Evolutionary conservation across 2,329 filamentous ascomycete species (phyloP), one percentile per base, ranked within the genome.

Genomic region (Colletotrichum sp.): DNA sequence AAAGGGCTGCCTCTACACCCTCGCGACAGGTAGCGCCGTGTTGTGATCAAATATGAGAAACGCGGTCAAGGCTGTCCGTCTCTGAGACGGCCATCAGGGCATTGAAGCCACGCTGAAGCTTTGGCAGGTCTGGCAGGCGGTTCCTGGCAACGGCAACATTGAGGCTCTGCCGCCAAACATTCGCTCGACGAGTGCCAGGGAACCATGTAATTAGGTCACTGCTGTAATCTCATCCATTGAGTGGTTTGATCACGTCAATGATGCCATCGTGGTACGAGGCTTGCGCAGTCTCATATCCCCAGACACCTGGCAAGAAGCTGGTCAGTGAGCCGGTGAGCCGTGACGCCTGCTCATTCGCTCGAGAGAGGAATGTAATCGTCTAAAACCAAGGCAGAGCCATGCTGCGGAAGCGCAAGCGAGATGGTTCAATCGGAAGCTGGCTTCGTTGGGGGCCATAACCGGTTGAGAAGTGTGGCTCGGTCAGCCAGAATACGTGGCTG

Each of bases 381-480:
- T 28, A 61, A 52, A 72, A 75, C 9, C 68, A 75, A 75, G 68
- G 68, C 72, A 72, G 61, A 25, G 36, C 61, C 28, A 36, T 28
- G 30, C 60, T 32, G 52, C 48, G 19, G 36, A 61, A 67, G n/a
- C 30, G 28, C 52, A 74, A 72, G 68, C 68, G 61, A 71, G 48
- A 67, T 65, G 12, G 67, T 36, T 64, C 57, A n/a, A 59, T 27
- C 6, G n/a, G 67, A 44, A 25, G 39, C 70, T 60, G 22, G 22
- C 22, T 66, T 30, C 28, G 32, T 57, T 63, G 65, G 39, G 27
- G 39, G 57, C 12, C 63, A n/a, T n/a, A 22, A 27, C 12, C 71
- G 59, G 28, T 61, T 61, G 59, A 32, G 28, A 61, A 30, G 55
- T 6, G 59, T 61, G 59, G 59, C 28, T 22, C 61, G 34, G 22